A percentile compares a stretch with the other conserved stretches of the same genome.
Conservation (phyloP, 2,329 filamentous ascomycete genomes). For the Pseudopyricularia javanii region DNA sequence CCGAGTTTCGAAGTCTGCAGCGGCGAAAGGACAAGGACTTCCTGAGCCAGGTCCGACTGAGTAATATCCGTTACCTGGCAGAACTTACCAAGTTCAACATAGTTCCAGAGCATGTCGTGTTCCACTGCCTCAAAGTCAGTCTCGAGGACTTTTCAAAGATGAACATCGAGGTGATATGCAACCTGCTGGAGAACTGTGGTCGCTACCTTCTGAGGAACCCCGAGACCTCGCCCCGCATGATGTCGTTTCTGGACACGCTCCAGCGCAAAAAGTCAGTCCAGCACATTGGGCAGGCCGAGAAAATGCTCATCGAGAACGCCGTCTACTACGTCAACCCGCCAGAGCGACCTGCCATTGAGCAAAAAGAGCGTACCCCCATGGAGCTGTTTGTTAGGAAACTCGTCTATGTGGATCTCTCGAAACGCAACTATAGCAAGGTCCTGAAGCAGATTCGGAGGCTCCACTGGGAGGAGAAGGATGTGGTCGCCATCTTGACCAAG, state of each 20-base stretch:
- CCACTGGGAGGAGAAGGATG: slow-evolving; percentile 89
- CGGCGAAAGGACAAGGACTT: slow-evolving; percentile 97
- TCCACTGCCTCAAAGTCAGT: slow-evolving; percentile 95
- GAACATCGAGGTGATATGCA: slow-evolving; percentile 98
- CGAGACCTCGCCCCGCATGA: slow-evolving; percentile 87
- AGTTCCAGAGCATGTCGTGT: slow-evolving; percentile 96
- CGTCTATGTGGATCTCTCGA: slow-evolving; percentile 86
- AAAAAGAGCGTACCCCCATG: slow-evolving; percentile 89
- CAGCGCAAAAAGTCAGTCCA: slow-evolving; percentile 94
- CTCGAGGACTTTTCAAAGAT: slow-evolving; percentile 95
- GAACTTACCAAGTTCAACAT: slow-evolving; percentile 97
- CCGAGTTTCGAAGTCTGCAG: slow-evolving; percentile 93
- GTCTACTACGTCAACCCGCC: slow-evolving; percentile 97
- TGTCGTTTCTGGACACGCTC: slow-evolving; percentile 83
- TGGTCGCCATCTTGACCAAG: slow-evolving; percentile 52
- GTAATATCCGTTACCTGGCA: slow-evolving; percentile 94
- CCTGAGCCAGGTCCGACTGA: slow-evolving; percentile 79
- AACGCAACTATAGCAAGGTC: slow-evolving; percentile 85
- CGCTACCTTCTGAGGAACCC: slow-evolving; percentile 86
- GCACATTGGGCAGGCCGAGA: slow-evolving; percentile 88
- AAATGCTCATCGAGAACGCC: slow-evolving; percentile 97
- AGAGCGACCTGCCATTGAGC: slow-evolving; percentile 82
- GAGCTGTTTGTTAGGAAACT: slow-evolving; percentile 89
- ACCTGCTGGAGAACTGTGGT: slow-evolving; percentile 90
- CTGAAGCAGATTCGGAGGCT: slow-evolving; percentile 89